Evolutionary conservation across 106 monocot genomes (phyloP), one percentile per base, ranked within the genome.

Genomic region (Posidonia australis): DNA sequence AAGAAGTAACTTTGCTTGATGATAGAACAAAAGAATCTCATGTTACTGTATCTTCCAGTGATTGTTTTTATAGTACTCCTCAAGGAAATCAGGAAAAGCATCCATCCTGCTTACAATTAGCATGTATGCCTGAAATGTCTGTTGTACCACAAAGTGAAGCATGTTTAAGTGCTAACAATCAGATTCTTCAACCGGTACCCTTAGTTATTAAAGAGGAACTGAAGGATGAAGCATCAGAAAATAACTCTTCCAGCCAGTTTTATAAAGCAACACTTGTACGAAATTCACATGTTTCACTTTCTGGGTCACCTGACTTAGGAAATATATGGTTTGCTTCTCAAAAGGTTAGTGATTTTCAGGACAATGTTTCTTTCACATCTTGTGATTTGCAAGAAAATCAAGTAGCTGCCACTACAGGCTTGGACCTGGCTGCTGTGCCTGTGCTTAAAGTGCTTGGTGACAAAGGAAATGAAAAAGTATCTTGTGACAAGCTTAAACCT

Each of bases 181-280:
- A 58, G 18, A 58, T 58, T 58, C 58, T 16, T 1, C 26, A 58
- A 58, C 58, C 58, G 12, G 2, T 58, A 16, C 58, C 58, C 29
- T 58, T 58, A 30, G 13, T 16, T n/a, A 58, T 27, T 58, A 14
- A 58, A 30, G 58, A 58, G n/a, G 58, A 16, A 30, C n/a, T 58
- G 31, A 30, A 58, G 16, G 29, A 58, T 4, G 31, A 58, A 58
- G 18, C 18, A 62, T 41, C 19, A 11, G 41, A 20, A 55, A 11
- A 55, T 20, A 10, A 19, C 24, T 13, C 54, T 25, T 10, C 10
- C 2, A 3, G 9, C 3, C 25, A 44, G 36, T 22, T 36, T 16
- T 61, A 30, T 18, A 36, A n/a, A 43, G 21, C 41, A 61, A 19
- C 61, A 17, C 11, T 13, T 62, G 10, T 19, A 12, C n/a, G 20